Conservation (phyloP, 2,329 filamentous ascomycete species). For the Colletotrichum tofieldiae region DNA sequence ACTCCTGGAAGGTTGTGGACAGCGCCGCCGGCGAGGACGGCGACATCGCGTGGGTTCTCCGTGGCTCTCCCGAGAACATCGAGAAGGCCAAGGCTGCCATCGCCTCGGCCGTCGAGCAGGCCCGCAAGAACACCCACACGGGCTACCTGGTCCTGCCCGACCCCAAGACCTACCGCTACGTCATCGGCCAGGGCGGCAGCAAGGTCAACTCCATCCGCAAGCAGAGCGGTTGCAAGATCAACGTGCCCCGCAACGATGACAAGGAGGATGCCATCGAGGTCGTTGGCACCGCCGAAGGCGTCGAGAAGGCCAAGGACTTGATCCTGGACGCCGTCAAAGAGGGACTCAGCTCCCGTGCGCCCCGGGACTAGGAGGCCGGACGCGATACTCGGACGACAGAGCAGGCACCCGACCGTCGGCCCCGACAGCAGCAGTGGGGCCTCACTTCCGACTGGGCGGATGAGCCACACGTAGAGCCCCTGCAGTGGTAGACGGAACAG, state of each 20-base stretch:
- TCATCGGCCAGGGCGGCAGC: conserved; percentile 90
- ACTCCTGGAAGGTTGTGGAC: conserved; percentile 89
- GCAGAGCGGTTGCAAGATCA: conserved; percentile 93
- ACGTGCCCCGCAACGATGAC: conserved; percentile 87
- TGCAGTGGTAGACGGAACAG: conserved; percentile 20
- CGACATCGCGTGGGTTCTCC: conserved; percentile 91
- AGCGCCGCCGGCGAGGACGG: conserved; percentile 73
- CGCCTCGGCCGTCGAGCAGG: conserved; percentile 80
- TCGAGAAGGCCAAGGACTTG: conserved; percentile 89
- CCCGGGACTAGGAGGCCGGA: conserved; percentile 36
- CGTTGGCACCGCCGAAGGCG: conserved; percentile 81
- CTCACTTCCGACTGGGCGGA: conserved; percentile 24
- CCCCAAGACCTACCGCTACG: conserved; percentile 88
- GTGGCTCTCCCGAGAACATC: conserved; percentile 83
- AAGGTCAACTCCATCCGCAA: conserved; percentile 95
- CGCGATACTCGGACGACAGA: neutral
- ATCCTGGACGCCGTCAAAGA: conserved; percentile 88
- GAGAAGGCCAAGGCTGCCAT: conserved; percentile 86
- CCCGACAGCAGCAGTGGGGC: conserved; percentile 19
- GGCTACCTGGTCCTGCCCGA: conserved; percentile 94
- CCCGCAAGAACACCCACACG: conserved; percentile 78
- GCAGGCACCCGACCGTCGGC: neutral
- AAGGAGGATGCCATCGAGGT: conserved; percentile 91
- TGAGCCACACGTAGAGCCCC: conserved; percentile 2
- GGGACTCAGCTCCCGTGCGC: conserved; percentile 56